Evolutionary conservation across 208 protist species (phyloP), one percentile per base, ranked within the genome.

Genomic region (Crithidia expoeki): DNA sequence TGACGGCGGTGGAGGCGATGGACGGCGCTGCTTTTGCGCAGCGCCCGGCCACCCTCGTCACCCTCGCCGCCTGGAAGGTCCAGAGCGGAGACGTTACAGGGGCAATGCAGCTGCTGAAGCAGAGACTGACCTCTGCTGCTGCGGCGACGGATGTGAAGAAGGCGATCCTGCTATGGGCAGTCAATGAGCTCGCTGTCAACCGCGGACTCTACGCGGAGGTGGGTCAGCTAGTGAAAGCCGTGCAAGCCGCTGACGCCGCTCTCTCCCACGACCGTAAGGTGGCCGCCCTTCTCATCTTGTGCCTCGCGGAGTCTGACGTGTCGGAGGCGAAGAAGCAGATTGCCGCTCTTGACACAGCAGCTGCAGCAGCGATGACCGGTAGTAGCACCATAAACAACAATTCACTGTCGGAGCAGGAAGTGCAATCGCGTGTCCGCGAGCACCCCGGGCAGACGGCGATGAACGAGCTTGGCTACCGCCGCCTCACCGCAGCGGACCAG

Each of bases 391-490:
- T 34, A 2, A 59, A 44, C 9, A 36, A 16, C 34, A 46, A 16
- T 17, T 21, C 28, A 25, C 40, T 76, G 16, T 81, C 77, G n/a
- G 70, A 77, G 38, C 53, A 61, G n/a, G 47, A 76, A 40, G 66
- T 92, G 28, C 72, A 76, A 16, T 50, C 75, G 42, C 47, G 88
- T 4, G 70, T 81, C 56, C 64, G 69, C 12, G 72, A 81, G 42
- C 65, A 80, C 19, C 86, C 86, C 12, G 80, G 79, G 6, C 57
- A 68, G n/a, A 73, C 79, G 4, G 73, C 71, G 17, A 76, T 95
- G 73, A 85, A 86, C 65, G 50, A 80, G 28, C 70, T 92, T 12
- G 86, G 86, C 36, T 95, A 90, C 68, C 80, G 67, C 11, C 90
- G 90, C 28, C 46, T 62, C n/a, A 84, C 70, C 33, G 59, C 61